Evolutionary conservation across 2,329 filamentous ascomycete genomes (phyloP).

Genomic region (Apiospora marii): DNA sequence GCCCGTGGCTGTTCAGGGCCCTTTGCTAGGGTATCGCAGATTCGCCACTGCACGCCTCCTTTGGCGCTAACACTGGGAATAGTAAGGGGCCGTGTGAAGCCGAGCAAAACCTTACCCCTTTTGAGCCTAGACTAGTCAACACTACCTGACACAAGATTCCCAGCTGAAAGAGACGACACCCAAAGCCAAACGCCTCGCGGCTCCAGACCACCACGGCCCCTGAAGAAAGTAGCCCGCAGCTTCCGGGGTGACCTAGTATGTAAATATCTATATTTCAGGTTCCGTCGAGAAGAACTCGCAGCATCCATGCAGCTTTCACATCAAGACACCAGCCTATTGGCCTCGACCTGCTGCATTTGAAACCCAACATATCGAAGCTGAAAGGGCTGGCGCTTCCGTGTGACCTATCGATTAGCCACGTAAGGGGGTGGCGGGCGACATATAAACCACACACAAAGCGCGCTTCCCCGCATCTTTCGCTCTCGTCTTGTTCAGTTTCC

Average conservation of each 20-base stretch:
- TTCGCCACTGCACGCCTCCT: background rate
- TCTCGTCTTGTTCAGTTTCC: background rate
- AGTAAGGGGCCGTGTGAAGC: background rate
- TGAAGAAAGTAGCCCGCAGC: background rate
- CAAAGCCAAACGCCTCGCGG: background rate
- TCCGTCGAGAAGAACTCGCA: no score
- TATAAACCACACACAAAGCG: background rate
- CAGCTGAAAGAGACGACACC: background rate
- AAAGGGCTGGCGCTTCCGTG: background rate
- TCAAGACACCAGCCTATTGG: background rate
- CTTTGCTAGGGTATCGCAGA: background rate
- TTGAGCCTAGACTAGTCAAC: background rate
- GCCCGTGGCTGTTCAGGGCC: no score
- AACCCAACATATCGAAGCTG: background rate
- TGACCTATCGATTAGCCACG: background rate
- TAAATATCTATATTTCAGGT: no score
- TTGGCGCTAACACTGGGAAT: background rate
- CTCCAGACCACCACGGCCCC: background rate
- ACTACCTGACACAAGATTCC: background rate
- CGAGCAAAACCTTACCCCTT: background rate
- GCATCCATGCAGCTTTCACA: no score
- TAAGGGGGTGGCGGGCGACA: background rate
- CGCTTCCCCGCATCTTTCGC: background rate
- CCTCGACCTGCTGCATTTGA: background rate
- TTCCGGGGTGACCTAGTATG: background rate